Evolutionary conservation across 2,329 filamentous ascomycete genomes (phyloP).

Genomic region (Pseudogymnoascus sp.): DNA sequence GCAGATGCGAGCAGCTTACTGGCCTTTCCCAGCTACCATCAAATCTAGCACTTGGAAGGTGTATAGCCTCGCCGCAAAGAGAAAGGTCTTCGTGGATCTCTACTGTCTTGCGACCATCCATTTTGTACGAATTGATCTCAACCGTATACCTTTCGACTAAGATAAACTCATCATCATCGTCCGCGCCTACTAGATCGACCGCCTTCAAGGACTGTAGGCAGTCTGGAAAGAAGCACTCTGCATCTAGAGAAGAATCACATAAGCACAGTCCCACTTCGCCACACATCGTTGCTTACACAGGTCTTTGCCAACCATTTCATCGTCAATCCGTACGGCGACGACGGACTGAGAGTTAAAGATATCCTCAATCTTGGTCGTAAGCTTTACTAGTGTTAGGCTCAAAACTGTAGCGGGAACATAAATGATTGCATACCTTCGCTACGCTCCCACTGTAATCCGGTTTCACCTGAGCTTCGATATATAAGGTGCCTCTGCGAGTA

Average conservation of each 20-base stretch:
- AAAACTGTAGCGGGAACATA: neutral
- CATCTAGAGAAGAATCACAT: neutral
- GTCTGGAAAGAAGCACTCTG: neutral
- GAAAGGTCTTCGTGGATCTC: neutral
- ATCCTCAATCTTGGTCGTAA: neutral
- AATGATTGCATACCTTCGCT: neutral
- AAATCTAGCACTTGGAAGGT: neutral
- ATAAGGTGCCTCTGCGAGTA: neutral
- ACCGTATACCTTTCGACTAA: neutral
- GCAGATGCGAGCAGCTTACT: neutral
- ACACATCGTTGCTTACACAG: slow-evolving; percentile 10
- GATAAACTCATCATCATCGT: neutral
- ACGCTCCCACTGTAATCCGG: neutral
- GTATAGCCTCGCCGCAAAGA: neutral
- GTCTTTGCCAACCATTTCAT: neutral
- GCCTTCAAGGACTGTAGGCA: slow-evolving; percentile 1
- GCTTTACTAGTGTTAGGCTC: neutral
- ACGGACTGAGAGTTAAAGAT: neutral
- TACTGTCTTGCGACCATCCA: neutral
- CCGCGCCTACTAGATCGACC: neutral
- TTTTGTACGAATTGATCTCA: neutral
- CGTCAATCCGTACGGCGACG: neutral
- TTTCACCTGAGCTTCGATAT: slow-evolving; percentile 1
- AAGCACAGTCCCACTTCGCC: neutral
- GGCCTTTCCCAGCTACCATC: neutral